Evolutionary conservation across 2,329 filamentous ascomycete genomes (phyloP).

Genomic region (Lasiodiplodia theobromae): DNA sequence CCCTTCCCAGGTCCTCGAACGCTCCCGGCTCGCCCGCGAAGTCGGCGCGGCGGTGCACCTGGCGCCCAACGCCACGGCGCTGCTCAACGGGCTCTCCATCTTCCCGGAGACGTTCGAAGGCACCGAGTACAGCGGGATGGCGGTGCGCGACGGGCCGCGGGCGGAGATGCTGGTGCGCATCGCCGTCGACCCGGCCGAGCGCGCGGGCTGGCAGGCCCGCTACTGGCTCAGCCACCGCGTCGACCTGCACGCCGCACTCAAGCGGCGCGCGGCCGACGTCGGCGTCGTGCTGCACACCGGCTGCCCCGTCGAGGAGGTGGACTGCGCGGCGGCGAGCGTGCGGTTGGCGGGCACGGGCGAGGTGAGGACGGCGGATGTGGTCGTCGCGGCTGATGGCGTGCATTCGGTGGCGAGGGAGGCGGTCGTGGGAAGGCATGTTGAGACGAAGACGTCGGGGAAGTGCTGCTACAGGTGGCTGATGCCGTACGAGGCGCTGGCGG

Average conservation of each 20-base stretch:
- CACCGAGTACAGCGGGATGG: slow-evolving; percentile 15
- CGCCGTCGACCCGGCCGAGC: background rate
- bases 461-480: slow-evolving; percentile 66
- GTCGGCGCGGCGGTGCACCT: slow-evolving; percentile 68
- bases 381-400: slow-evolving; percentile 65
- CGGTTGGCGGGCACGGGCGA: slow-evolving; percentile 54
- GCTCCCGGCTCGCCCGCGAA: slow-evolving; percentile 63
- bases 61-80: slow-evolving; percentile 66
- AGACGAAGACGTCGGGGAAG: slow-evolving; percentile 59
- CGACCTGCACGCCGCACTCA: slow-evolving; percentile 61
- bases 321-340: slow-evolving; percentile 51
- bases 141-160: background rate
- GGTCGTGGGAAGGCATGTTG: slow-evolving; percentile 39
- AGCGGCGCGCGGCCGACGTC: slow-evolving; percentile 44
- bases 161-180: background rate
- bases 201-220: background rate
- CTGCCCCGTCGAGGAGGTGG: slow-evolving; percentile 54
- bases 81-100: slow-evolving; percentile 58
- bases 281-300: slow-evolving; percentile 51
- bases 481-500: slow-evolving; percentile 51
- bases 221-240: slow-evolving; percentile 55
- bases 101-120: slow-evolving; percentile 50
- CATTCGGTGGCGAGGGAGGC: slow-evolving; percentile 41
- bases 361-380: slow-evolving; percentile 54
- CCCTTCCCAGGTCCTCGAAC: slow-evolving; percentile 58